Evolutionary conservation across 2,329 filamentous ascomycete genomes (phyloP), one percentile per base, ranked within the genome.

Genomic region (Trichoderma harzianum): DNA sequence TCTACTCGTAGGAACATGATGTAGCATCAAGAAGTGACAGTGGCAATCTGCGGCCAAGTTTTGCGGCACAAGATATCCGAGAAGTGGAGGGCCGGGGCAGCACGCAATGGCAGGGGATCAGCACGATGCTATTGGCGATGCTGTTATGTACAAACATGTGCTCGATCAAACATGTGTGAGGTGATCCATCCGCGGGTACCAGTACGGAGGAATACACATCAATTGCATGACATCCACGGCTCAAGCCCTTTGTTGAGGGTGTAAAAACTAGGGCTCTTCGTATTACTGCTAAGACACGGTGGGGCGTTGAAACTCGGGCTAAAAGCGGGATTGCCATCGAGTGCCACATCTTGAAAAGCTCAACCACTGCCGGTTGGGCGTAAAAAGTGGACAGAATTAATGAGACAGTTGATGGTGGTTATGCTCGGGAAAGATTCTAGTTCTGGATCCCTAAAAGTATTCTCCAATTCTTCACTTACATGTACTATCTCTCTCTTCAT

Each of bases 311-410:
- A 32, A 14, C 8, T 68, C 70, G 63, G 70, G 21, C 63, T 43
- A 67, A 57, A 39, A 68, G 64, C 70, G 70, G 70, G 53, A 67
- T 43, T 72, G 58, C 63, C 63, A 62, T 72, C 55, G 57, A 36
- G 63, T 34, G 70, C 70, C 70, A 68, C 66, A 69, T 60, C 55
- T 47, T 34, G 26, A 61, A 34, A 47, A 18, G n/a, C 7, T n/a
- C 30, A 57, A 24, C 58, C 10, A 61, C 39, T 69, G 57, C 55
- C 67, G 67, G 67, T 57, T 61, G 67, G 67, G 67, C 67, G 39
- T 10, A 51, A 28, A 51, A 14, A n/a, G 30, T 60, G 18, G 28
- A 34, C 28, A 24, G 3, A 12, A 6, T 30, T 2, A 12, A 32
- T 3, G 55, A 32, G 55, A 21, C 26, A n/a, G 16, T 58, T 58